phyloP scores from a whole-genome alignment of 1,139 yeast genomes.

The Geotrichum macrosporum region DNA sequence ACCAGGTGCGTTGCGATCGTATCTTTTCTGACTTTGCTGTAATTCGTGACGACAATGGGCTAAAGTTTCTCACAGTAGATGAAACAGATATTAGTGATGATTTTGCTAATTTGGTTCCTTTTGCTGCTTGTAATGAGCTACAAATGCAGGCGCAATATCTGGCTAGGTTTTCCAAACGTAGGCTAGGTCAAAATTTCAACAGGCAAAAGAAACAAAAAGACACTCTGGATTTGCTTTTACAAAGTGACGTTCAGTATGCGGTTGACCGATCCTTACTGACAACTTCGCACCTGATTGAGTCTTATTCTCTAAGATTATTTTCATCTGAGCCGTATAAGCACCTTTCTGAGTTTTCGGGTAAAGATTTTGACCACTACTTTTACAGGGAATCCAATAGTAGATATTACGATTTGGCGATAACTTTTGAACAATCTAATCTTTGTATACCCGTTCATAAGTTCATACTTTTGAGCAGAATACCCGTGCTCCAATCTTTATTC shows the following conservation, averaged over 20 bases:
- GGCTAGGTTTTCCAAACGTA: constrained; percentile 15
- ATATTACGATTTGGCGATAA: constrained; percentile 26
- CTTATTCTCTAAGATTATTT: constrained; percentile 3
- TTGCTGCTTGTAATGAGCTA: background rate
- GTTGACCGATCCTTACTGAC: constrained; percentile 13
- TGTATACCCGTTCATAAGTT: constrained; percentile 30
- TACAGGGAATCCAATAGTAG: constrained; percentile 7
- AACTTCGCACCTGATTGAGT: constrained; percentile 1
- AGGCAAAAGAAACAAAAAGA: constrained; percentile 17
- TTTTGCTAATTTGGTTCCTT: constrained; percentile 14
- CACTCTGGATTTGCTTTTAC: constrained; percentile 7
- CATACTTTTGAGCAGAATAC: constrained; percentile 26
- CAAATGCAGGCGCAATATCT: constrained; percentile 18
- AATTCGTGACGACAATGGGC: constrained; percentile 52
- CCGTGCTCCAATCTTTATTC: constrained; percentile 21
- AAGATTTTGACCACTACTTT: background rate
- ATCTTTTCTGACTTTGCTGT: constrained; percentile 65
- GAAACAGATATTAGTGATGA: constrained; percentile 17
- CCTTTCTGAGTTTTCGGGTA: constrained; percentile 22
- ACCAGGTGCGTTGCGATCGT: constrained; percentile 62
- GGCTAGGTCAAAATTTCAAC: constrained; percentile 12
- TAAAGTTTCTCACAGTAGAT: constrained; percentile 14
- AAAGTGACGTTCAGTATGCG: constrained; percentile 10
- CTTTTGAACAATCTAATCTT: constrained; percentile 20
- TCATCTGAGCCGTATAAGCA: constrained; percentile 13